Evolutionary conservation across 1,139 yeast species (phyloP).

Genomic region (Magnusiomyces ingens): DNA sequence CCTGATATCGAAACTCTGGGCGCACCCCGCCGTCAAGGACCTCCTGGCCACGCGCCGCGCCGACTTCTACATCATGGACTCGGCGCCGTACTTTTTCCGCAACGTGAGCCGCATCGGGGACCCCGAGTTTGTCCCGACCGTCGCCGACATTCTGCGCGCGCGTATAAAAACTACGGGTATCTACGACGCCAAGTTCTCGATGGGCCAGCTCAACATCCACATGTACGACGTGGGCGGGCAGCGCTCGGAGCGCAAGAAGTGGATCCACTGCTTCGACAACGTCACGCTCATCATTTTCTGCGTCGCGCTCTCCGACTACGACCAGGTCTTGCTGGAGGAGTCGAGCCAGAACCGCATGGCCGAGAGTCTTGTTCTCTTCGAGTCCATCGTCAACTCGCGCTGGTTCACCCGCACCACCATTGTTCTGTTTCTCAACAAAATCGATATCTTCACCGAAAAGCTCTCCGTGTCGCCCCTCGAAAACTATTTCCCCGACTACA

Average conservation of each 20-base stretch:
- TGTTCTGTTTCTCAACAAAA: slow-evolving; percentile 79
- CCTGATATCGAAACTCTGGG: slow-evolving; percentile 42
- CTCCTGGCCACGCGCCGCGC: slow-evolving; percentile 58
- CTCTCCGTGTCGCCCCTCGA: slow-evolving; percentile 76
- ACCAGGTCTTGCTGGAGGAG: slow-evolving; percentile 78
- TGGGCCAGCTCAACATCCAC: slow-evolving; percentile 71
- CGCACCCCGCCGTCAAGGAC: slow-evolving; percentile 50
- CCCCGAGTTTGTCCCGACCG: slow-evolving; percentile 61
- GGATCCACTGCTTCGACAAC: slow-evolving; percentile 94
- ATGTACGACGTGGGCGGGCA: slow-evolving; percentile 95
- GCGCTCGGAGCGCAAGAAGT: slow-evolving; percentile 83
- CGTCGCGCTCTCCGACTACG: slow-evolving; percentile 85
- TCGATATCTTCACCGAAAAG: slow-evolving; percentile 84
- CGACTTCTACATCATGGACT: slow-evolving; percentile 78
- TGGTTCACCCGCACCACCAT: slow-evolving; percentile 88
- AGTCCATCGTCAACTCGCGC: slow-evolving; percentile 85
- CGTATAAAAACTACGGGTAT: slow-evolving; percentile 93
- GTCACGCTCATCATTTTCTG: slow-evolving; percentile 86
- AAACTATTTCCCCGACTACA: slow-evolving; percentile 80
- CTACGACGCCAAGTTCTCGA: slow-evolving; percentile 69
- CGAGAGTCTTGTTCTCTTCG: slow-evolving; percentile 78
- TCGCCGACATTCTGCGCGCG: slow-evolving; percentile 73
- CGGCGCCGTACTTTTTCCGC: slow-evolving; percentile 73
- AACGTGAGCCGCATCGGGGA: slow-evolving; percentile 58
- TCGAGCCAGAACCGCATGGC: slow-evolving; percentile 65